phyloP scores from a whole-genome alignment of 805 yeast genomes.

The Candida namnaoensis region DNA sequence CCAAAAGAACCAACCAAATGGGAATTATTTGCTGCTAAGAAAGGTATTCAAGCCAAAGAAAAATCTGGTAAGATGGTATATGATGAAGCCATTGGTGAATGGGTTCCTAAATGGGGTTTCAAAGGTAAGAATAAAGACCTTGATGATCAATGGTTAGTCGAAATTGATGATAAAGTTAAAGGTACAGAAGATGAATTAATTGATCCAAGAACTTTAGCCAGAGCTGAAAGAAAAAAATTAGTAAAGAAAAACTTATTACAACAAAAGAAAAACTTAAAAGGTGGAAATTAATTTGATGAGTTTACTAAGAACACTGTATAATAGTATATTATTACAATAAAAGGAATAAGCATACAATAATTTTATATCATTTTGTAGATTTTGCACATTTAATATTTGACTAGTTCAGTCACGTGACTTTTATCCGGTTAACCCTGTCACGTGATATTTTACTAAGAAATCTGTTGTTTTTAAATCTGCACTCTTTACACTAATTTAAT shows the following conservation, averaged over 20 bases:
- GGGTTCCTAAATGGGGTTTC: slow-evolving; percentile 99
- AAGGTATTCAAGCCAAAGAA: slow-evolving; percentile 88
- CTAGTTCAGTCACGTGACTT: no score
- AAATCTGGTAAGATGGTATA: slow-evolving; percentile 83
- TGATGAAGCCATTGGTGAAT: slow-evolving; percentile 84
- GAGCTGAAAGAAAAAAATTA: slow-evolving; percentile 78
- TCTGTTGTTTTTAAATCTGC: no score
- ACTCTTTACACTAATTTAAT: no score
- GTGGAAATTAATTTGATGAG: slow-evolving; percentile 9
- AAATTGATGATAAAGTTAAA: slow-evolving; percentile 70
- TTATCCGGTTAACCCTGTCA: no score
- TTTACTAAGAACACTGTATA: background rate
- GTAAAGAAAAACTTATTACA: slow-evolving; percentile 80
- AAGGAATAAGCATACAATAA: no score
- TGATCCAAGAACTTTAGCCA: slow-evolving; percentile 77
- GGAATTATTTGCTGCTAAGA: slow-evolving; percentile 94
- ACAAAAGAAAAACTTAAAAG: slow-evolving; percentile 70
- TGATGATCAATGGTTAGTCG: slow-evolving; percentile 94
- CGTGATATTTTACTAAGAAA: no score
- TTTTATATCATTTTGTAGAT: no score
- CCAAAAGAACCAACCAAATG: slow-evolving; percentile 89
- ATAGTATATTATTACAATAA: no score
- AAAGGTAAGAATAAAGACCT: slow-evolving; percentile 82
- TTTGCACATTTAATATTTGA: no score
- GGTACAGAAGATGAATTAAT: slow-evolving; percentile 54